A percentile compares a stretch with the other conserved stretches of the same genome.
Conservation (phyloP, 768 basidiomycete genomes). For the Pholiota microspora region DNA sequence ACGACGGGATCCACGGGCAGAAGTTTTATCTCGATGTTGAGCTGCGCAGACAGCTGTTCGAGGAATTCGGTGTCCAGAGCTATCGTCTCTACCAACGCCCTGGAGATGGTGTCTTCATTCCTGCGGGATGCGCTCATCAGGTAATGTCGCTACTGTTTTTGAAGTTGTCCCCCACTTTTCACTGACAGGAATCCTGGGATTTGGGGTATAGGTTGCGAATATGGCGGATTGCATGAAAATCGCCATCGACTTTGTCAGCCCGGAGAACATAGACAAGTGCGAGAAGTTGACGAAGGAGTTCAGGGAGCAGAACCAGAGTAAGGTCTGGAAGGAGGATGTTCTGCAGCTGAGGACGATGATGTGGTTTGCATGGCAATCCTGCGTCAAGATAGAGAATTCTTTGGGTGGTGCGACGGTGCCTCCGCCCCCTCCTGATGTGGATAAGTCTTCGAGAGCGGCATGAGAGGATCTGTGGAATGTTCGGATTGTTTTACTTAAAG, state of each 20-base stretch:
- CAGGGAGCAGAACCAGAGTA: conserved; percentile 81
- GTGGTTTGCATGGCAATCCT: conserved; percentile 91
- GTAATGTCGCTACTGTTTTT: conserved; percentile 34
- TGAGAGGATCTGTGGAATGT: neutral
- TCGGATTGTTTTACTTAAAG: neutral
- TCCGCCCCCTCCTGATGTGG: neutral
- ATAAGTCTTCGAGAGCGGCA: neutral
- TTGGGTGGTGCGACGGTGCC: conserved; percentile 8
- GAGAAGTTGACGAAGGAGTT: conserved; percentile 87
- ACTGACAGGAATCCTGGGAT: neutral
- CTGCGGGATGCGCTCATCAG: conserved; percentile 92
- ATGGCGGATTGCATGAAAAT: conserved; percentile 95
- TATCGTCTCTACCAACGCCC: conserved; percentile 87
- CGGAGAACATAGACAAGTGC: conserved; percentile 87
- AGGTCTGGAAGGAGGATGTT: conserved; percentile 94
- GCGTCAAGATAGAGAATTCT: conserved; percentile 36
- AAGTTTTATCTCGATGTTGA: conserved; percentile 77
- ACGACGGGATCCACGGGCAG: conserved; percentile 92
- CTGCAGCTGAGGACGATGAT: conserved; percentile 89
- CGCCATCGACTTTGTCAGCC: conserved; percentile 91
- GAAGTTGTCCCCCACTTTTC: neutral
- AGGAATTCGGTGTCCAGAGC: conserved; percentile 68
- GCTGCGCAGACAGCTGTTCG: conserved; percentile 65
- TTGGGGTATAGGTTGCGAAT: conserved; percentile 71
- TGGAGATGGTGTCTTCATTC: conserved; percentile 93